phyloP scores from a whole-genome alignment of 208 protist species.

The Naegleria fowleri region DNA sequence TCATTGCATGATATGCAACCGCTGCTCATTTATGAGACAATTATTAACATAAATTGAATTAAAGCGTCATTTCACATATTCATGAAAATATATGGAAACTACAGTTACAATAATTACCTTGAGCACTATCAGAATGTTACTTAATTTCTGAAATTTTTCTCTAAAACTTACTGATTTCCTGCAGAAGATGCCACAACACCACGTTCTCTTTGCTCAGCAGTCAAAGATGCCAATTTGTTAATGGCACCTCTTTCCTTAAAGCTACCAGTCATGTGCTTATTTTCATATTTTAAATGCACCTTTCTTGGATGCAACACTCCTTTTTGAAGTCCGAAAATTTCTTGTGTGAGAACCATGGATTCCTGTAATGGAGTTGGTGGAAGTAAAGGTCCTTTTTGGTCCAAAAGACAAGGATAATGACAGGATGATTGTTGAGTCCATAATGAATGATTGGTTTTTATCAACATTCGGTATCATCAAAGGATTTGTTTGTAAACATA shows the following conservation, averaged over 20 bases:
- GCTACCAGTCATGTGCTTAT: constrained; percentile 59
- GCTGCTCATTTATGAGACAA: constrained; percentile 46
- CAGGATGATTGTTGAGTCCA: background rate
- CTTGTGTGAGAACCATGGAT: background rate
- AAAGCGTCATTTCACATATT: too few relatives aligned
- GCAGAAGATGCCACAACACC: constrained; percentile 73
- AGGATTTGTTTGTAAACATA: too few relatives aligned
- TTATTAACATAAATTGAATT: background rate
- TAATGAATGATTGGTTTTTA: background rate
- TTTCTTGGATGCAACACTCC: background rate
- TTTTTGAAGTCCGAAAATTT: constrained; percentile 11
- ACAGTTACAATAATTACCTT: background rate
- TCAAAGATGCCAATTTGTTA: constrained; percentile 67
- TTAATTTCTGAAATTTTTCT: constrained; percentile 36
- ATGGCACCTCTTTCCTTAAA: constrained; percentile 83
- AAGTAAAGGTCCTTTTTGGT: background rate
- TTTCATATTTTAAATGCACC: constrained; percentile 64
- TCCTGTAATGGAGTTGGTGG: background rate
- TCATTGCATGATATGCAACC: constrained; percentile 70
- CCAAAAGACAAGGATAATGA: too few relatives aligned
- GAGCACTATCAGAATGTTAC: background rate
- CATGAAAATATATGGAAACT: too few relatives aligned
- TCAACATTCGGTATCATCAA: background rate
- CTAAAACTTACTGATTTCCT: constrained; percentile 62
- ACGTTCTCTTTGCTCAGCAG: constrained; percentile 50